Base-by-base conservation (phyloP, 202 grass and related monocot genomes). In the Hordeum pubiflorum region DNA sequence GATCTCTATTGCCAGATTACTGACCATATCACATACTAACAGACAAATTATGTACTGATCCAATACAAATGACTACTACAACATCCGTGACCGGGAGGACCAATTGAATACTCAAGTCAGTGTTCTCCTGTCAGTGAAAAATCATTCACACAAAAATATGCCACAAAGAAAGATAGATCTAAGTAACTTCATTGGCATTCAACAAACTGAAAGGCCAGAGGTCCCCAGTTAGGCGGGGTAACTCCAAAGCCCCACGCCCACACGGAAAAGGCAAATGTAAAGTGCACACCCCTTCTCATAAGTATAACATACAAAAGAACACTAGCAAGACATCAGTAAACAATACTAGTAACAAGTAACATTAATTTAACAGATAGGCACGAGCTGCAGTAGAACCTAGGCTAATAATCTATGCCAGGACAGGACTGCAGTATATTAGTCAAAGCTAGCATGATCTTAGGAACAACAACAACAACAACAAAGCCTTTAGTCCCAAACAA, bases 281-380 rank as follows among this genome's bases (percentile, higher is more conserved):
- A 74, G 78, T 54, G 57, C 67, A 27, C 66, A 12, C 2, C 57
- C 58, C 72, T 77, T 77, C 38, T 34, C 78, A 59, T 34, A 78
- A 59, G 73, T 59, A 29, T 29, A 67, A 82, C 78, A 78, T 82
- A 50, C 21, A 59, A 78, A 79, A 58, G 44, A 81, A 75, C 57
- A 72, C 57, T 39, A 77, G 77, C 81, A 89, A 82, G 40, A 33
- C 9, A 36, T 12, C 37, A 54, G 27, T 66, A 89, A 82, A 67
- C 38, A 85, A 67, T 70, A 41, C 37, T 55, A 50, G 46, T 17
- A 6, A 12, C 46, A 82, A 50, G 0, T 50, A 50, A 13, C 40
- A 43, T 4, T 77, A 76, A 29, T 76, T 77, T 33, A 71, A 48
- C n/a, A 9, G 14, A 39, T 2, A 64, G 50, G 50, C 50, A n/a